Percentiles rank a stretch among this genome's conserved stretches.
phyloP scores from a whole-genome alignment of 1,139 yeast species.

The Saccharomycopsis phalli region DNA sequence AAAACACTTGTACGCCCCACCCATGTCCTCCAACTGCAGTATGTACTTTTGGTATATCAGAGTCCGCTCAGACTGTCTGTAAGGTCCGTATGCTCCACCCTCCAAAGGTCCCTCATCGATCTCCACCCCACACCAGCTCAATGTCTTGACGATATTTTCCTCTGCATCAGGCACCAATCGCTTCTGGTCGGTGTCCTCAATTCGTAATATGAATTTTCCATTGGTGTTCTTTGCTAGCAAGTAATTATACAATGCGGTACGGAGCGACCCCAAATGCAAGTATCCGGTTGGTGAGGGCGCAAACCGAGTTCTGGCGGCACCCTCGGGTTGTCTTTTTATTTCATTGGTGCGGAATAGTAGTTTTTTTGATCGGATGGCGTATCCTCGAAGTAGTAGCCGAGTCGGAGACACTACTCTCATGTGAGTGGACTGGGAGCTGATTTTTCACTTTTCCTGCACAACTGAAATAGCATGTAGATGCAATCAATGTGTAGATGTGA shows the following conservation, averaged over 20 bases:
- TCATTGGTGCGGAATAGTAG: not conserved
- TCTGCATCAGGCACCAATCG: slow-evolving; percentile 79
- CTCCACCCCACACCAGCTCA: slow-evolving; percentile 66
- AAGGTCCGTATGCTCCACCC: slow-evolving; percentile 70
- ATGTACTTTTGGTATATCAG: slow-evolving; percentile 55
- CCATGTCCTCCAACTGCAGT: slow-evolving; percentile 45
- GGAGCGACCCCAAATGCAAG: slow-evolving; percentile 80
- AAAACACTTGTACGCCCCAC: slow-evolving; percentile 77
- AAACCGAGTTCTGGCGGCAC: slow-evolving; percentile 80
- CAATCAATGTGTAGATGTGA: too few species aligned
- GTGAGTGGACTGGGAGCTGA: slow-evolving; percentile 44
- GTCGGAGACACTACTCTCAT: too few species aligned
- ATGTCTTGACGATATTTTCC: slow-evolving; percentile 61
- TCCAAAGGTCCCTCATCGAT: slow-evolving; percentile 75
- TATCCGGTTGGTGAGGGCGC: slow-evolving; percentile 98
- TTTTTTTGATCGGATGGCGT: not conserved
- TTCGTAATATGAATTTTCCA: slow-evolving; percentile 71
- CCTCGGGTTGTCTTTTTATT: slow-evolving; percentile 27
- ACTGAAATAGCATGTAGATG: too few species aligned
- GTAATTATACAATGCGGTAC: slow-evolving; percentile 90
- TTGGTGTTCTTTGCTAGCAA: slow-evolving; percentile 69
- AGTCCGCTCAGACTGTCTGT: slow-evolving; percentile 73
- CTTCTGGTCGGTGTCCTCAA: slow-evolving; percentile 88
- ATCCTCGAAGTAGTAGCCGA: too few species aligned
- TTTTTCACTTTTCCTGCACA: slow-evolving; percentile 46